Evolutionary conservation across 2,329 filamentous ascomycete genomes (phyloP).

Genomic region (Pseudogymnoascus sp.): DNA sequence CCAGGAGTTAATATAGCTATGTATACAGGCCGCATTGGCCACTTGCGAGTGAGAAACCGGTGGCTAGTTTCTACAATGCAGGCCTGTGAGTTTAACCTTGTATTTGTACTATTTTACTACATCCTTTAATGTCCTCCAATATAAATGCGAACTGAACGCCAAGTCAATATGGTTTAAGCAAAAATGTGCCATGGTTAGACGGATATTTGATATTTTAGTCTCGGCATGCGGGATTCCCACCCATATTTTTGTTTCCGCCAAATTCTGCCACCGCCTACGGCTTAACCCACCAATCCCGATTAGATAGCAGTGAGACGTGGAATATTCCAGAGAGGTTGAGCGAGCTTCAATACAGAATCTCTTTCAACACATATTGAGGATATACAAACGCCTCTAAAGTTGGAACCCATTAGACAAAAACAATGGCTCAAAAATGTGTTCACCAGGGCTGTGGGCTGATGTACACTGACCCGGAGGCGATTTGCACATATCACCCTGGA

Average conservation of each 20-base stretch:
- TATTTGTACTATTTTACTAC: constrained; percentile 1
- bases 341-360: not conserved
- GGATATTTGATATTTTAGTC: not conserved
- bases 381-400: constrained; percentile 3
- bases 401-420: not conserved
- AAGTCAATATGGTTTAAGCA: not conserved
- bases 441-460: constrained; percentile 92
- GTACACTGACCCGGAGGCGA: constrained; percentile 73
- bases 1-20: constrained; percentile 1
- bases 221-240: not conserved
- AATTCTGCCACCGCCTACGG: constrained; percentile 7
- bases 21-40: not conserved
- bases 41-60: not conserved
- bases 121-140: not conserved
- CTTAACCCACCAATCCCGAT: not conserved
- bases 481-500: constrained; percentile 86
- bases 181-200: not conserved
- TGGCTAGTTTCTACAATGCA: not conserved
- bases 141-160: not conserved
- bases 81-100: not conserved
- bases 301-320: constrained; percentile 4
- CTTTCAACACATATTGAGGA: not conserved
- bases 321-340: constrained; percentile 9
- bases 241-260: not conserved
- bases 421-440: constrained; percentile 69